Conservation (phyloP, 78 protist species). For the Tieghemostelium lacteum region DNA sequence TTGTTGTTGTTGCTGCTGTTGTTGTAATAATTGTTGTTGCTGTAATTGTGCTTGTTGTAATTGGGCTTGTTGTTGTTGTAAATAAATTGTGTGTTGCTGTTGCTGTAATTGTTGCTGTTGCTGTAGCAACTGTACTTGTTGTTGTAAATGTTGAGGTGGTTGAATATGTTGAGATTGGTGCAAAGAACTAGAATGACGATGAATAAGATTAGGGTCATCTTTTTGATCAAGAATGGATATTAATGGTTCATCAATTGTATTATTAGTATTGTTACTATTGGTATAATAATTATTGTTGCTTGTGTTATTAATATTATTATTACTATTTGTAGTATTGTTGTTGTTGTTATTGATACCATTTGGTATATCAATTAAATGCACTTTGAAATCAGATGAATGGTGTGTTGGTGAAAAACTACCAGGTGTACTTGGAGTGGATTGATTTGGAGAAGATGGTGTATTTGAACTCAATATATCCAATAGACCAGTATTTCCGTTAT, state of each 20-base stretch:
- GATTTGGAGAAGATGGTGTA: conserved; percentile 25
- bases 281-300: neutral
- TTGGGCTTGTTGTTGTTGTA: conserved; percentile 5
- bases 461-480: conserved; percentile 6
- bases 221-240: conserved; percentile 18
- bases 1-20: conserved; percentile 9
- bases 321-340: neutral
- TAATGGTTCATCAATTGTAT: conserved; percentile 30
- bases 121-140: neutral
- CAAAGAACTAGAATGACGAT: no score
- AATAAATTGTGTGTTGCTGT: neutral
- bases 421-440: conserved; percentile 56
- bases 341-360: neutral
- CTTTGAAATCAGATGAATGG: conserved; percentile 56
- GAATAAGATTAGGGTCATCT: conserved; percentile 15
- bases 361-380: conserved; percentile 62
- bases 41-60: neutral
- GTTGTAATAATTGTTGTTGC: neutral
- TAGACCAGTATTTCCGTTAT: no score
- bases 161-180: neutral
- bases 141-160: neutral
- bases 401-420: conserved; percentile 60
- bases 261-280: neutral
- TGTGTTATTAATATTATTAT: neutral
- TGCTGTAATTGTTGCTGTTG: conserved; percentile 20